Percentiles rank a stretch among this genome's conserved stretches.
Evolutionary conservation across 768 basidiomycete genomes (phyloP).

Genomic region (Kwoniella sp.): DNA sequence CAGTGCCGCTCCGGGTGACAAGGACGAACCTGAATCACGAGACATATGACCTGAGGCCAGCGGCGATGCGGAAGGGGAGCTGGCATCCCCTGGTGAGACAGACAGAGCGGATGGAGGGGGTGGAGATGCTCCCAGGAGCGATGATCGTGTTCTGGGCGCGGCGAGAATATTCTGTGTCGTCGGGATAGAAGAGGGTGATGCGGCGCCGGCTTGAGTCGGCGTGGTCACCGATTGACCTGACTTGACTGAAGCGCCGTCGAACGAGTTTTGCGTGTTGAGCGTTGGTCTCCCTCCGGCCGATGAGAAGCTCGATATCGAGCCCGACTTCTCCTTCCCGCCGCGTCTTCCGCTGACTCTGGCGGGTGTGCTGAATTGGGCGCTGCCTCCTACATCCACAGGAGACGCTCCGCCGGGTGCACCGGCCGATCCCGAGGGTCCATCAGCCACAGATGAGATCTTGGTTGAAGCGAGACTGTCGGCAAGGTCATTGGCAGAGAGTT

Average conservation of each 20-base stretch:
- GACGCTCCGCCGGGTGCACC: constrained; percentile 21
- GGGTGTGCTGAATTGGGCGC: constrained; percentile 19
- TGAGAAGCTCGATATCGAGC: constrained; percentile 29
- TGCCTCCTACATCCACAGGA: constrained; percentile 30
- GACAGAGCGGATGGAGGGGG: constrained; percentile 57
- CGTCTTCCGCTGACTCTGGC: constrained; percentile 20
- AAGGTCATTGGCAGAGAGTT: constrained; percentile 48
- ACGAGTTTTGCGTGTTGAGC: constrained; percentile 27
- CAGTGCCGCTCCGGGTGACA: constrained; percentile 61
- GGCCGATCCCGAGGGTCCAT: constrained; percentile 9
- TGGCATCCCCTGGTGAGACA: constrained; percentile 33
- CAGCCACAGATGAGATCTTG: constrained; percentile 24
- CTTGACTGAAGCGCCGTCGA: constrained; percentile 24
- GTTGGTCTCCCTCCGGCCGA: constrained; percentile 19
- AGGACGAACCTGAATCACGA: constrained; percentile 27
- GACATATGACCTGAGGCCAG: constrained; percentile 23
- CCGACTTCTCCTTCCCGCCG: constrained; percentile 16
- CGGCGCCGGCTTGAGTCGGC: constrained; percentile 13
- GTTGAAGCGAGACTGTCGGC: constrained; percentile 41
- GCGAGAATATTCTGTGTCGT: constrained; percentile 83
- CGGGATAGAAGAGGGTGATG: constrained; percentile 33
- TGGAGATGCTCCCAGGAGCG: constrained; percentile 82
- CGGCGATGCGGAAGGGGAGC: constrained; percentile 30
- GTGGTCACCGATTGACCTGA: constrained; percentile 20
- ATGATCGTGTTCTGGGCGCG: constrained; percentile 64